phyloP scores from a whole-genome alignment of 2,329 filamentous ascomycete genomes.

The Hypocreales sp. region DNA sequence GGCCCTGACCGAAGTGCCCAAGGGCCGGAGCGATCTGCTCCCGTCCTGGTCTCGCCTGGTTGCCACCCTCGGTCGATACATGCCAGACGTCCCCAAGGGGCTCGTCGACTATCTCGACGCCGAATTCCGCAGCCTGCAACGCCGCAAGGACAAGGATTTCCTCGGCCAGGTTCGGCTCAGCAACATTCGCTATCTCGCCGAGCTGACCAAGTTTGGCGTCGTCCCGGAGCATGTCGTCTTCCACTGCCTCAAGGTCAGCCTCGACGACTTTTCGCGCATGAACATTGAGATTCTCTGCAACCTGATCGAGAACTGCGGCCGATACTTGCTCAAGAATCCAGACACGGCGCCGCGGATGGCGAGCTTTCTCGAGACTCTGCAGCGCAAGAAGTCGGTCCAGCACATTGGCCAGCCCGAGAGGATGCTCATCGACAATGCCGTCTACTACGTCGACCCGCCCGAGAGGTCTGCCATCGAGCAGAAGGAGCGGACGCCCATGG shows the following conservation, averaged over 20 bases:
- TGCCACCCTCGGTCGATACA: conserved; percentile 83
- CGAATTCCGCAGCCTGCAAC: conserved; percentile 90
- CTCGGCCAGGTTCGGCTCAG: conserved; percentile 82
- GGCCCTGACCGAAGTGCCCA: conserved; percentile 84
- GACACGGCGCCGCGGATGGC: conserved; percentile 88
- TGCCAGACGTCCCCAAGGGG: conserved; percentile 86
- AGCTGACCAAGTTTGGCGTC: conserved; percentile 94
- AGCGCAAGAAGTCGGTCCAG: conserved; percentile 90
- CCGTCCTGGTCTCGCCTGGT: conserved; percentile 86
- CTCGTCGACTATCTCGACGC: conserved; percentile 87
- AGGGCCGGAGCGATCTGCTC: conserved; percentile 79
- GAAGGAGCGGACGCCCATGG: conserved; percentile 87
- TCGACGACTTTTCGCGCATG: conserved; percentile 96
- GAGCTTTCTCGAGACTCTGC: conserved; percentile 85
- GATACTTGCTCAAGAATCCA: conserved; percentile 81
- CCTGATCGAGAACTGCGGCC: conserved; percentile 86
- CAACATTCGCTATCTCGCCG: conserved; percentile 94
- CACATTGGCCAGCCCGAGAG: conserved; percentile 91
- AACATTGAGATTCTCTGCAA: conserved; percentile 99
- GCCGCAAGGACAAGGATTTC: conserved; percentile 96
- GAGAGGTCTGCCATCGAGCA: conserved; percentile 88
- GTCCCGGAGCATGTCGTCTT: conserved; percentile 98
- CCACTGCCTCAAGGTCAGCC: conserved; percentile 90
- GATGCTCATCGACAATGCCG: conserved; percentile 95
- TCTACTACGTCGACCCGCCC: conserved; percentile 95